Percentiles rank a stretch among this genome's conserved stretches.
Conservation (phyloP, 345 rosid genomes). For the Sisymbrium altissimum region DNA sequence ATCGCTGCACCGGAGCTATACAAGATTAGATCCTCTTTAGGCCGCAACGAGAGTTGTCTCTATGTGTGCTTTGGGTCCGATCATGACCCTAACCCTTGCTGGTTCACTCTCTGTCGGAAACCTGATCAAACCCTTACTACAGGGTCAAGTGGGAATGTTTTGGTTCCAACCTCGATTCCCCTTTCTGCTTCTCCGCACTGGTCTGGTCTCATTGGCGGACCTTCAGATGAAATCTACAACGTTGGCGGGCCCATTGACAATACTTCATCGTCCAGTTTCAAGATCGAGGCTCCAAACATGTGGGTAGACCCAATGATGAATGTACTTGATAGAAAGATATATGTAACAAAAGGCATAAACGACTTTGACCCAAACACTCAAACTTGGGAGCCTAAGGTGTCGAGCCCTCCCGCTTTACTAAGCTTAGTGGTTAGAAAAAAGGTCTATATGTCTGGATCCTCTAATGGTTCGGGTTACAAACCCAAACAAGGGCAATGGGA, state of each 20-base stretch:
- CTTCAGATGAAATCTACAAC: conserved; percentile 37
- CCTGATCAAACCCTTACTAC: conserved; percentile 28
- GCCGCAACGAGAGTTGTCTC: conserved; percentile 41
- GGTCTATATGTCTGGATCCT: background rate
- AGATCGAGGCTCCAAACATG: background rate
- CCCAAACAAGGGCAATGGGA: background rate
- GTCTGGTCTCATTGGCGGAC: conserved; percentile 2
- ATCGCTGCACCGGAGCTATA: conserved; percentile 21
- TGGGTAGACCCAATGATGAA: background rate
- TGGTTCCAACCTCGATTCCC: conserved; percentile 26
- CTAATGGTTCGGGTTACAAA: background rate
- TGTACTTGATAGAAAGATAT: background rate
- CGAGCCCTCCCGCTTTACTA: background rate
- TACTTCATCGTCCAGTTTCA: background rate
- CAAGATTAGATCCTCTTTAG: conserved; percentile 36
- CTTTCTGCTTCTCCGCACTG: conserved; percentile 37
- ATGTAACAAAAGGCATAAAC: background rate
- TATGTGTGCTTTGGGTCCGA: conserved; percentile 50
- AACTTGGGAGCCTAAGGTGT: background rate
- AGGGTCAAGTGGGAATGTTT: background rate
- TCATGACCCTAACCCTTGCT: conserved; percentile 26
- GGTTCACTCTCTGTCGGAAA: conserved; percentile 40
- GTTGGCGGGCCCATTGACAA: conserved; percentile 57
- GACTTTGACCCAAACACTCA: background rate
- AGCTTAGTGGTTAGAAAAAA: conserved; percentile 2